Conservation (phyloP, 345 rosid species). For the Gossypium turneri region DNA sequence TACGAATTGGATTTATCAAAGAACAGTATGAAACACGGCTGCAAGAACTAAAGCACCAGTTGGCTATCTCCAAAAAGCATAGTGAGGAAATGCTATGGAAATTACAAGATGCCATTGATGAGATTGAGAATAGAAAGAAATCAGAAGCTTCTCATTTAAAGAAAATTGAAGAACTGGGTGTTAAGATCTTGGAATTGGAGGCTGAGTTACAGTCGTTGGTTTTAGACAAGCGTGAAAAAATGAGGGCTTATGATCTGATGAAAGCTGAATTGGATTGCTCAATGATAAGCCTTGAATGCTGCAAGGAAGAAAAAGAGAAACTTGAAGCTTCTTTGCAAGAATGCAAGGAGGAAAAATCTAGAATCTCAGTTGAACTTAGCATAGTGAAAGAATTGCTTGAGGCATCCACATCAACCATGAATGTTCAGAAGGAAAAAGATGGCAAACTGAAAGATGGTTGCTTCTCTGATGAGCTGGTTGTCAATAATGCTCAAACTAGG, state of each 20-base stretch:
- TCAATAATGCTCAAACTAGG: constrained; percentile 15
- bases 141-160: constrained; percentile 72
- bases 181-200: constrained; percentile 72
- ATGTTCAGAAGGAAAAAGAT: constrained; percentile 24
- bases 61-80: constrained; percentile 78
- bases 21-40: constrained; percentile 84
- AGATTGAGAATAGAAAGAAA: constrained; percentile 67
- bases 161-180: constrained; percentile 74
- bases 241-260: constrained; percentile 65
- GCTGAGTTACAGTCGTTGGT: constrained; percentile 53
- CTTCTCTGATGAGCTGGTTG: constrained; percentile 24
- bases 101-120: constrained; percentile 87
- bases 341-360: constrained; percentile 54
- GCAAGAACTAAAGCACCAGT: constrained; percentile 85
- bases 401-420: constrained; percentile 26
- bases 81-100: constrained; percentile 89
- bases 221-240: constrained; percentile 73
- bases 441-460: constrained; percentile 25
- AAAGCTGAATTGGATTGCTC: constrained; percentile 96
- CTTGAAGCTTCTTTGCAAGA: constrained; percentile 65
- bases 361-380: constrained; percentile 51
- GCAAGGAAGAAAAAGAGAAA: constrained; percentile 88
- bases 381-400: constrained; percentile 43
- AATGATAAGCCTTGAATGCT: constrained; percentile 87
- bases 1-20: constrained; percentile 94